Evolutionary conservation across 2,329 filamentous ascomycete genomes (phyloP).

Genomic region (Pseudogymnoascus sp.): DNA sequence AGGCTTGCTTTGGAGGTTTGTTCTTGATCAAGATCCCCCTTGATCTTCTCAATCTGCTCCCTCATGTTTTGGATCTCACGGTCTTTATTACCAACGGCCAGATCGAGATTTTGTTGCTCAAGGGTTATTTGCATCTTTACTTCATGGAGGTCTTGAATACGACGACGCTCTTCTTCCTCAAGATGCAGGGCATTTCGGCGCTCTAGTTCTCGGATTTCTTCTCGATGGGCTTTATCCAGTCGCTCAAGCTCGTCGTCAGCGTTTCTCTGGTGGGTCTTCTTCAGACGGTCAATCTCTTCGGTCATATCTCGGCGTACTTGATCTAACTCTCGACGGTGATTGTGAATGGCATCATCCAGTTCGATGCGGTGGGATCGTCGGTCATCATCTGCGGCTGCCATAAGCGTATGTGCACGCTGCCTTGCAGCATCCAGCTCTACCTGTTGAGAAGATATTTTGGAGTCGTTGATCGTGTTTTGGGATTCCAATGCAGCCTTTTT

Average conservation of each 20-base stretch:
- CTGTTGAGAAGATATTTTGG: slow-evolving; percentile 46
- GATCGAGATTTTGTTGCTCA: slow-evolving; percentile 32
- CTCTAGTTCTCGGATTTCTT: slow-evolving; percentile 26
- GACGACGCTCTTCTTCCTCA: slow-evolving; percentile 53
- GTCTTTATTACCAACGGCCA: slow-evolving; percentile 36
- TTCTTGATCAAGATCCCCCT: slow-evolving; percentile 51
- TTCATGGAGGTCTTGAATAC: slow-evolving; percentile 57
- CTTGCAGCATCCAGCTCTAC: slow-evolving; percentile 59
- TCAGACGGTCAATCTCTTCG: slow-evolving; percentile 49
- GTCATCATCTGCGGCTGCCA: slow-evolving; percentile 42
- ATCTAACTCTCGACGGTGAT: slow-evolving; percentile 48
- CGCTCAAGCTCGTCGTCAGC: slow-evolving; percentile 40
- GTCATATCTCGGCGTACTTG: slow-evolving; percentile 39
- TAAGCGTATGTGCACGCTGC: slow-evolving; percentile 41
- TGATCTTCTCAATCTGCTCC: slow-evolving; percentile 38
- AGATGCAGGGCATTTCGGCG: slow-evolving; percentile 39
- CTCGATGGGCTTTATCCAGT: slow-evolving; percentile 15
- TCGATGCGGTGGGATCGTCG: slow-evolving; percentile 43
- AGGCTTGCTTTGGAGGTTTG: slow-evolving; percentile 36
- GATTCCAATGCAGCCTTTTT: slow-evolving; percentile 15
- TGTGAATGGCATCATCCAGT: slow-evolving; percentile 44
- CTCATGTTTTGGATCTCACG: slow-evolving; percentile 44
- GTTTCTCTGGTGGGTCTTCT: slow-evolving; percentile 53
- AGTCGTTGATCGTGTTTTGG: slow-evolving; percentile 40
- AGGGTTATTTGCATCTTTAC: slow-evolving; percentile 45